These are phyloP conservation scores for Takakia lepidozioides DNA, from an alignment of 225 moss, liverwort and hornwort species.

Conservation along the genomic window DNA sequence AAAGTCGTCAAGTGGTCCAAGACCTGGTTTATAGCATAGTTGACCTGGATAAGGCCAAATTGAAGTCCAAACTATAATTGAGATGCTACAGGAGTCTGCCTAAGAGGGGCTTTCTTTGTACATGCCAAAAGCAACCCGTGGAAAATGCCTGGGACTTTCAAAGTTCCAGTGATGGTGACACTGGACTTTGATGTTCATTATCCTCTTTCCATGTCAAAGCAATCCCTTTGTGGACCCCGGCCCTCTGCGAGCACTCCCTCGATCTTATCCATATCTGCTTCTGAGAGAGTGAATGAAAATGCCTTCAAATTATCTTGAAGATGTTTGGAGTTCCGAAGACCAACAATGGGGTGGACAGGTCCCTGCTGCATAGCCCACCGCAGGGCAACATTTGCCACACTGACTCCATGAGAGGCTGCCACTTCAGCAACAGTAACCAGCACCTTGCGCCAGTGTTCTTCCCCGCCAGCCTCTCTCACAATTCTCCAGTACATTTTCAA, in stretches of 20 bases:
- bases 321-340: slow-evolving; percentile 33
- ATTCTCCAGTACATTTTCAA: slow-evolving; percentile 51
- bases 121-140: no score
- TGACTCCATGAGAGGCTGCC: slow-evolving; percentile 25
- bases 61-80: no score
- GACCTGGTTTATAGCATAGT: no score
- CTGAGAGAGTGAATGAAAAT: slow-evolving; percentile 13
- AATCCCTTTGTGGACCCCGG: slow-evolving; percentile 35
- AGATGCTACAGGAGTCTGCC: no score
- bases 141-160: no score
- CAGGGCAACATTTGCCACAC: slow-evolving; percentile 26
- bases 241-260: slow-evolving; percentile 28
- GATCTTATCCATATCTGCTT: slow-evolving; percentile 34
- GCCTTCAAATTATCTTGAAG: slow-evolving; percentile 35
- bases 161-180: no score
- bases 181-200: no score
- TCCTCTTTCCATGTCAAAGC: slow-evolving; percentile 45
- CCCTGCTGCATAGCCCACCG: slow-evolving; percentile 55
- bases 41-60: no score
- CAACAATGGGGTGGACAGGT: slow-evolving; percentile 44
- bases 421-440: slow-evolving; percentile 26
- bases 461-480: slow-evolving; percentile 37
- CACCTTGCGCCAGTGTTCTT: slow-evolving; percentile 32
- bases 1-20: no score
- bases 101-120: no score